Conservation (phyloP, 768 basidiomycete species). For the Termitomyces sp. region DNA sequence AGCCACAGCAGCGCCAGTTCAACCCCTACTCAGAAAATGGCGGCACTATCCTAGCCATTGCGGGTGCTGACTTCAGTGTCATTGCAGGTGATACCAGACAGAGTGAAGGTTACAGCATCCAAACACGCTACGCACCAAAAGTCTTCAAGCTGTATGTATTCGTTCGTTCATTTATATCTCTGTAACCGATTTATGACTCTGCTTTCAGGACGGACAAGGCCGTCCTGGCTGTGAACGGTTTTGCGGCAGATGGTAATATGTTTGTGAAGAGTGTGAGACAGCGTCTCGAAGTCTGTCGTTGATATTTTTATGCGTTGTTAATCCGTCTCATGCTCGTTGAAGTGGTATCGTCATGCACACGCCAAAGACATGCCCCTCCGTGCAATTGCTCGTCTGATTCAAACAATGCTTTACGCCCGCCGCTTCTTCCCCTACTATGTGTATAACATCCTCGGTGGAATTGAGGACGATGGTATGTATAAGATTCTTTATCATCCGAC, state of each 20-base stretch:
- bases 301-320: neutral
- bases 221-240: conserved; percentile 93
- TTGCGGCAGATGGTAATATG: conserved; percentile 95
- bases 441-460: conserved; percentile 93
- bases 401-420: conserved; percentile 94
- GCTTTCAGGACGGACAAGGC: conserved; percentile 78
- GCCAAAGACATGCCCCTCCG: conserved; percentile 96
- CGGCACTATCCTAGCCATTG: conserved; percentile 94
- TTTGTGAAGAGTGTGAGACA: conserved; percentile 97
- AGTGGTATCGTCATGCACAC: conserved; percentile 99
- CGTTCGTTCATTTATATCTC: neutral
- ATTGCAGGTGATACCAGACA: conserved; percentile 97
- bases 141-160: conserved; percentile 81
- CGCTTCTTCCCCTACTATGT: conserved; percentile 99
- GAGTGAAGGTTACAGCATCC: conserved; percentile 95
- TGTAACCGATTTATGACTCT: neutral
- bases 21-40: conserved; percentile 93
- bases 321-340: conserved; percentile 2
- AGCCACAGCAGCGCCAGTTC: conserved; percentile 58
- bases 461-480: conserved; percentile 89
- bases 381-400: conserved; percentile 95
- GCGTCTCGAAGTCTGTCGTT: conserved; percentile 75
- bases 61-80: conserved; percentile 89
- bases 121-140: conserved; percentile 95
- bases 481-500: conserved; percentile 3